Percentiles rank a stretch among this genome's conserved stretches.
These are phyloP conservation scores for Aspergillus sojae DNA, from an alignment of 2,329 filamentous ascomycete genomes.

Conservation along the genomic window DNA sequence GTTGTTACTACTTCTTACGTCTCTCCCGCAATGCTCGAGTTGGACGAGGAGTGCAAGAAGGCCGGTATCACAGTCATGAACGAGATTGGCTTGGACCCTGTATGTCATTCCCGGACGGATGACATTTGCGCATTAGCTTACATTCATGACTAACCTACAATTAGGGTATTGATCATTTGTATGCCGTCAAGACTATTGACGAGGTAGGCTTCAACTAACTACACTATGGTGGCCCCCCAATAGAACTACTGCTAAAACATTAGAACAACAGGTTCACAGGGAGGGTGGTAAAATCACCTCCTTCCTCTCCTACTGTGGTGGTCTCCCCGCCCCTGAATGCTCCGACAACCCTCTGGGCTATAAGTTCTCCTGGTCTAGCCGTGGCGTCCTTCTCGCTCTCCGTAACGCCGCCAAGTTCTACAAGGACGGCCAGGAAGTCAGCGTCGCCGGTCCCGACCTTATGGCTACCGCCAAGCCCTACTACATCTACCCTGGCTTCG, in stretches of 20 bases:
- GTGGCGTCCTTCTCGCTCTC: constrained; percentile 85
- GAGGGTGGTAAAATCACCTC: constrained; percentile 81
- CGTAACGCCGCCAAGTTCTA: constrained; percentile 83
- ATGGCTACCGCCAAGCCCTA: constrained; percentile 90
- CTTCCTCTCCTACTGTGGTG: constrained; percentile 85
- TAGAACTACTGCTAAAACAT: not conserved
- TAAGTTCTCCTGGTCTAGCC: constrained; percentile 82
- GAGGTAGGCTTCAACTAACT: constrained; percentile 28
- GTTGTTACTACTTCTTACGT: constrained; percentile 95
- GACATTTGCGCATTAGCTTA: not conserved
- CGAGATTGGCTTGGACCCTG: constrained; percentile 73
- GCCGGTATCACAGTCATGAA: constrained; percentile 98
- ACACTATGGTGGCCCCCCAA: not conserved
- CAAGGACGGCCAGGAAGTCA: constrained; percentile 74
- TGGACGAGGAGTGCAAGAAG: constrained; percentile 79
- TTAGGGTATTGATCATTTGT: constrained; percentile 54
- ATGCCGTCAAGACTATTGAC: constrained; percentile 82
- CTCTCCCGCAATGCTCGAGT: constrained; percentile 87
- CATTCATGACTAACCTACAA: constrained; percentile 1
- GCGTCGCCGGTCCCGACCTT: constrained; percentile 67
- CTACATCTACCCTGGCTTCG: constrained; percentile 84
- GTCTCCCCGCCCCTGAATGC: constrained; percentile 71
- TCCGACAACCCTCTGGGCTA: constrained; percentile 91
- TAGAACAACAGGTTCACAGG: constrained; percentile 70
- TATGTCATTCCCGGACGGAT: constrained; percentile 17